A percentile compares a stretch with the other conserved stretches of the same genome.
Conservation (phyloP, 2,329 filamentous ascomycete genomes). For the Aspergillus quadricinctus region DNA sequence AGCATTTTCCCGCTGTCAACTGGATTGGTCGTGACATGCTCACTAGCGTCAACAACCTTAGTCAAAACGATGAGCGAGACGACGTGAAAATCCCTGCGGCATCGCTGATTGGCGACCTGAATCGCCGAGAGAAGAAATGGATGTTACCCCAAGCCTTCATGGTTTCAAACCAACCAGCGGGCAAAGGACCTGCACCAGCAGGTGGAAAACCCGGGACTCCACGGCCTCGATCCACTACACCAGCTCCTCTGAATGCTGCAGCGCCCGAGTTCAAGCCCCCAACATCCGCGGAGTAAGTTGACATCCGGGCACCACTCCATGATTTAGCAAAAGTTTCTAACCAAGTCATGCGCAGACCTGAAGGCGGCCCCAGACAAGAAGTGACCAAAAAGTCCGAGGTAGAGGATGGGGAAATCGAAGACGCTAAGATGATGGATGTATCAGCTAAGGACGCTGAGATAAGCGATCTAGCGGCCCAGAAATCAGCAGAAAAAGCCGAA, state of each 20-base stretch:
- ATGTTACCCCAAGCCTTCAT: slow-evolving; percentile 46
- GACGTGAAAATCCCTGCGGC: slow-evolving; percentile 48
- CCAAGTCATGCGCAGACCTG: slow-evolving; percentile 20
- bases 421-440: slow-evolving; percentile 40
- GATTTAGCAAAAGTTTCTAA: slow-evolving; percentile 16
- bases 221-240: slow-evolving; percentile 26
- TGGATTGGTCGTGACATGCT: slow-evolving; percentile 65
- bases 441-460: slow-evolving; percentile 9
- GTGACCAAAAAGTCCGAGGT: slow-evolving; percentile 32
- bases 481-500: slow-evolving; percentile 13
- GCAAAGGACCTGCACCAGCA: slow-evolving; percentile 13
- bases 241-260: slow-evolving; percentile 37
- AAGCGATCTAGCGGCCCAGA: slow-evolving; percentile 8
- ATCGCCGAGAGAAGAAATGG: slow-evolving; percentile 47
- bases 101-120: slow-evolving; percentile 47
- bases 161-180: slow-evolving; percentile 24
- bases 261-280: slow-evolving; percentile 40
- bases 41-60: slow-evolving; percentile 39
- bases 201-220: slow-evolving; percentile 25
- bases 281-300: slow-evolving; percentile 32
- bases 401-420: slow-evolving; percentile 45
- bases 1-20: slow-evolving; percentile 82
- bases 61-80: slow-evolving; percentile 43
- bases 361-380: slow-evolving; percentile 22
- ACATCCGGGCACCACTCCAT: neutral